Evolutionary conservation across 2,329 filamentous ascomycete species (phyloP), one percentile per base, ranked within the genome.

Genomic region (Epichloe glyceriae): DNA sequence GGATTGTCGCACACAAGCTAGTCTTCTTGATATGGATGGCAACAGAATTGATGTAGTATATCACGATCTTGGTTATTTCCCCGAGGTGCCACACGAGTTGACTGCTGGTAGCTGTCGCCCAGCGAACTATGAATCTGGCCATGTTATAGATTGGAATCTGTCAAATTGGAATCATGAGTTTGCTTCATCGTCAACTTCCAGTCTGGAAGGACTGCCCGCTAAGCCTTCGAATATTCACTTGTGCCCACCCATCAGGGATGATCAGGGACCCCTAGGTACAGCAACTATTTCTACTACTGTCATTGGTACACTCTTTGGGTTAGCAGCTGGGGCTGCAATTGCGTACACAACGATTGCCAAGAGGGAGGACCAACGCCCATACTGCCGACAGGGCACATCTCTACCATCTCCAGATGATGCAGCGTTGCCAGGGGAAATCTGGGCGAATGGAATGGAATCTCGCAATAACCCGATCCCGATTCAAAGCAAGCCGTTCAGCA

Each of bases 11-110:
- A 46, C 52, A 45, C 65, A 60, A 69, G 77, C 67, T 71, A 79
- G 70, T 74, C 82, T 88, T 40, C 76, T 81, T 53, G 88, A 95
- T 66, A 76, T 87, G 50, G 88, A 95, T 69, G 86, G 86, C 47
- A 94, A 95, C 69, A 85, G 78, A 58, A 82, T 95, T 62, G 86
- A 93, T 62, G 85, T 87, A 33, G 79, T 90, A 47, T 85, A 81
- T 39, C 57, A 59, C 12, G 42, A 44, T 14, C 42, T n/a, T 66
- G 14, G 64, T 63, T 3, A 54, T 67, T 44, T 22, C 4, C 42
- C 11, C 8, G 33, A 37, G 40, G n/a, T 6, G 33, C 14, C 20
- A 17, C 12, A 10, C 19, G 3, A 42, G 8, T 12, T 12, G 19
- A 19, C 8, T 22, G 40, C 19, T 12, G 12, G 12, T 42, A 20